Conservation (phyloP, 169 alveolate species). For the Theileria equi region DNA sequence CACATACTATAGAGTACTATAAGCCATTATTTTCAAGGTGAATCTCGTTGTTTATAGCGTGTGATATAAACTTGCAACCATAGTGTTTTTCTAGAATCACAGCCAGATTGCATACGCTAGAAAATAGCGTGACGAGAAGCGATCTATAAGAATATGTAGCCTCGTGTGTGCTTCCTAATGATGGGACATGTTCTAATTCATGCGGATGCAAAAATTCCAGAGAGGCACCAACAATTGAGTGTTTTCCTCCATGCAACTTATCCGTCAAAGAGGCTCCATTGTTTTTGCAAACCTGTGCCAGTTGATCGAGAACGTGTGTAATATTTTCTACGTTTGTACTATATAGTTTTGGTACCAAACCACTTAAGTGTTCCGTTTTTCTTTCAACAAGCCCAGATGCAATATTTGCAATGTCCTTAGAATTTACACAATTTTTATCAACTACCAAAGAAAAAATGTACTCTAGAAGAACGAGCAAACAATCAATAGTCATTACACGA, state of each 20-base stretch:
- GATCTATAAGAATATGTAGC: constrained; percentile 32
- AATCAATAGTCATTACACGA: constrained; percentile 42
- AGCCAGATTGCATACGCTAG: constrained; percentile 43
- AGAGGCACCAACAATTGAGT: constrained; percentile 18
- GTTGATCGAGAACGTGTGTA: constrained; percentile 19
- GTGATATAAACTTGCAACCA: constrained; percentile 52
- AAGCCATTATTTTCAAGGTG: too few species aligned
- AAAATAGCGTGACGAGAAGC: constrained; percentile 16
- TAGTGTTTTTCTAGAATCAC: constrained; percentile 31
- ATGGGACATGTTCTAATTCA: constrained; percentile 50
- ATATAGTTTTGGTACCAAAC: constrained; percentile 21
- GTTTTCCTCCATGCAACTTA: constrained; percentile 8
- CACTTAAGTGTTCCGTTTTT: neutral
- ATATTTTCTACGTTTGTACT: constrained; percentile 12
- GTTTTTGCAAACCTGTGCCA: constrained; percentile 33
- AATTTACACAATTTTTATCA: neutral
- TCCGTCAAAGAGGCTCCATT: constrained; percentile 29
- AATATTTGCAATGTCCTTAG: neutral
- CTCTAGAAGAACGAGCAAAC: constrained; percentile 42
- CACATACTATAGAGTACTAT: neutral
- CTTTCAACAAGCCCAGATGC: neutral
- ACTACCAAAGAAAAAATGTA: constrained; percentile 54
- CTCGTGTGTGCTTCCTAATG: constrained; percentile 30
- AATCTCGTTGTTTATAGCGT: too few species aligned
- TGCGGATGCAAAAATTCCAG: constrained; percentile 41